phyloP scores from a whole-genome alignment of 805 yeast species.

The Candida suzukii region DNA sequence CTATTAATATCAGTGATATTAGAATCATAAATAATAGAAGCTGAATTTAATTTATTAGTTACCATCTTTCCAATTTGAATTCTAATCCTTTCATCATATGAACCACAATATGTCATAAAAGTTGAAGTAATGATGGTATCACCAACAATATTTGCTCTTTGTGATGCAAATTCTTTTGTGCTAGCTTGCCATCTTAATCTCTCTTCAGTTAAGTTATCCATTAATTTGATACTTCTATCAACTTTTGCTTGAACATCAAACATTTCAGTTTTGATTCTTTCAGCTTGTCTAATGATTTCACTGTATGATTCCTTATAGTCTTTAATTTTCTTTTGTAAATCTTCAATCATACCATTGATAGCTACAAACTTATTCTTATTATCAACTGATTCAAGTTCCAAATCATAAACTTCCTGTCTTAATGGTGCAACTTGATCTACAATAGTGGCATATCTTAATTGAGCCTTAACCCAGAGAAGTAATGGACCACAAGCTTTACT shows the following conservation, averaged over 20 bases:
- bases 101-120: conserved; percentile 54
- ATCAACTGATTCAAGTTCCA: conserved; percentile 55
- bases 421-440: conserved; percentile 70
- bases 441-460: conserved; percentile 67
- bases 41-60: conserved; percentile 22
- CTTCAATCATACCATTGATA: conserved; percentile 73
- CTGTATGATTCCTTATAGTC: conserved; percentile 64
- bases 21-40: conserved; percentile 32
- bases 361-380: conserved; percentile 68
- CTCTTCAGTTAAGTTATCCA: conserved; percentile 61
- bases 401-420: conserved; percentile 48
- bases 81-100: conserved; percentile 30
- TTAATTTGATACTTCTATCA: conserved; percentile 49
- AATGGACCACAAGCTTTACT: conserved; percentile 95
- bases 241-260: conserved; percentile 51
- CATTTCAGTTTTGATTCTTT: conserved; percentile 69
- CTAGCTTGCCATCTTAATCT: conserved; percentile 67
- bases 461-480: conserved; percentile 84
- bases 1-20: conserved; percentile 28
- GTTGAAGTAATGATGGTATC: conserved; percentile 60
- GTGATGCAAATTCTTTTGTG: conserved; percentile 40
- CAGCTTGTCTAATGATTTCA: conserved; percentile 68
- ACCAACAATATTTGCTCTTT: conserved; percentile 49
- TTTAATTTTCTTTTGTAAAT: conserved; percentile 64
- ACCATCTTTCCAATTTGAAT: conserved; percentile 12